Evolutionary conservation across 31 red algal genomes (phyloP).

Genomic region (Odonthalia washingtoniensis): DNA sequence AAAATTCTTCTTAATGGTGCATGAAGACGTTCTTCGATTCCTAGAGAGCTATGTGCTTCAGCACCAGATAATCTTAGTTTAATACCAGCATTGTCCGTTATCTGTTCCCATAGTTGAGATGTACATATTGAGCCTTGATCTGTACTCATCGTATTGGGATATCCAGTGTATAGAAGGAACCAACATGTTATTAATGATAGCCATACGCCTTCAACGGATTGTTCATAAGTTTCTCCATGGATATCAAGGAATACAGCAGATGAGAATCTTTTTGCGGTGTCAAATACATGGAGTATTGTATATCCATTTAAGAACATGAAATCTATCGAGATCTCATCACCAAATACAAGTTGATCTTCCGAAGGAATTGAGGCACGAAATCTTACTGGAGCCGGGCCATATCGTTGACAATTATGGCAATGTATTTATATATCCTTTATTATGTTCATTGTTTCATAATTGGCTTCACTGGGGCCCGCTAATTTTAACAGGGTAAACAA

Average conservation of each 20-base stretch:
- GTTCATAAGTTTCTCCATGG: neutral
- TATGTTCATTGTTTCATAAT: neutral
- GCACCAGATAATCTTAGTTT: conserved; percentile 11
- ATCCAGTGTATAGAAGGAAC: conserved; percentile 13
- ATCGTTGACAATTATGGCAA: neutral
- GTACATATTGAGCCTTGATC: conserved; percentile 48
- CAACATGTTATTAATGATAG: neutral
- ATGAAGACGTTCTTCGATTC: conserved; percentile 39
- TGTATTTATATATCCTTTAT: neutral
- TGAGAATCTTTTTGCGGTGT: neutral
- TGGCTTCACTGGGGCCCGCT: neutral
- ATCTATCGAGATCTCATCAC: neutral
- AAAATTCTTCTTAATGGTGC: conserved; percentile 37
- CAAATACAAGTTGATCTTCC: neutral
- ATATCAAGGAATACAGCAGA: neutral
- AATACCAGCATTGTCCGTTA: conserved; percentile 1
- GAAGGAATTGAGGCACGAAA: neutral
- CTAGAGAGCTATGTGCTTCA: conserved; percentile 39
- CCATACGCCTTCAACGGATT: neutral
- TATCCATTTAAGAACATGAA: neutral
- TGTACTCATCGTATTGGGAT: neutral
- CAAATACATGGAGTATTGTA: neutral
- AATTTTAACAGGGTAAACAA: neutral
- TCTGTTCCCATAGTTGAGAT: conserved; percentile 20
- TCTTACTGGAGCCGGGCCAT: neutral